phyloP scores from a whole-genome alignment of 257 asterid species.

The Primulina huaijiensis region DNA sequence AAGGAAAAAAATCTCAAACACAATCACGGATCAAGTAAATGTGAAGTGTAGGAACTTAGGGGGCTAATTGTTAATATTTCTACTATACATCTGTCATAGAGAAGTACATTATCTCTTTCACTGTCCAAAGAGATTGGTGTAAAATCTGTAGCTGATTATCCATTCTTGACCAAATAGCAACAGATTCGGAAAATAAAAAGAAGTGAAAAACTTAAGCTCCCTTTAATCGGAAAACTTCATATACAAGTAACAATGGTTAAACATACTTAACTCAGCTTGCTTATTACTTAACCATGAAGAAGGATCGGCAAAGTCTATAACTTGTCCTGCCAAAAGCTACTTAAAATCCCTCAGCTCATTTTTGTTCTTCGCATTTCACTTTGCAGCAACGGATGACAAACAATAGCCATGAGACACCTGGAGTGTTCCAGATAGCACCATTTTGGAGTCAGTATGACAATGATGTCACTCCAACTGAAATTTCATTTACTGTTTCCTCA shows the following conservation, averaged over 20 bases:
- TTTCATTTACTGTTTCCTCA: background rate
- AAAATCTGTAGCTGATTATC: background rate
- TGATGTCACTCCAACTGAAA: background rate
- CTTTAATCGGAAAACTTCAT: background rate
- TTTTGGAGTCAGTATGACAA: background rate
- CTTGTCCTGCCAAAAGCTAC: background rate
- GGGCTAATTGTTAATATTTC: background rate
- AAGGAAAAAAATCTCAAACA: background rate
- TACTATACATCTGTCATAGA: background rate
- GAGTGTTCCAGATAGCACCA: background rate
- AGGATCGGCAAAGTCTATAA: background rate
- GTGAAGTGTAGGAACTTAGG: constrained; percentile 1
- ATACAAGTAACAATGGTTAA: too few relatives aligned
- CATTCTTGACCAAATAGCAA: background rate
- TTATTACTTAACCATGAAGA: background rate
- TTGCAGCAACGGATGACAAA: background rate
- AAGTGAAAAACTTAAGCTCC: background rate
- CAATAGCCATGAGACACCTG: background rate
- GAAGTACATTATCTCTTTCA: background rate
- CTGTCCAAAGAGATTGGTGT: background rate
- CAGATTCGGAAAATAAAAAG: background rate
- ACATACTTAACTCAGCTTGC: too few relatives aligned
- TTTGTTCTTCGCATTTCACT: background rate
- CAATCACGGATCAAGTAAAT: constrained; percentile 1
- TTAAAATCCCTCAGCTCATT: background rate